Evolutionary conservation across 2,329 filamentous ascomycete species (phyloP).

Genomic region (Berkeleyomyces rouxiae): DNA sequence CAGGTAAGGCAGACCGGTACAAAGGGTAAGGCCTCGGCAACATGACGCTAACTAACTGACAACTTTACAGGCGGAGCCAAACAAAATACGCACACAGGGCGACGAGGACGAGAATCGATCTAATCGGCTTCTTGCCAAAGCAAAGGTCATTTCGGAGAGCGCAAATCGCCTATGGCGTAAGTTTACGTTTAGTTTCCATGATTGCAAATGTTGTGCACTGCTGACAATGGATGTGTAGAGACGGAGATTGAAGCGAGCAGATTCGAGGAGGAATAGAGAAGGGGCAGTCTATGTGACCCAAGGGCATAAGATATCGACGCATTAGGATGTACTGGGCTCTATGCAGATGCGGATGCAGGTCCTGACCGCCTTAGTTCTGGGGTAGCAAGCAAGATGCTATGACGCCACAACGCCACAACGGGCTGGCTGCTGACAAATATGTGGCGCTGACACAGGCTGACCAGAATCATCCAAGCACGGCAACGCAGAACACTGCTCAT

Average conservation of each 20-base stretch:
- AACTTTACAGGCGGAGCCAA: constrained; percentile 43
- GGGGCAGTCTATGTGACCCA: background rate
- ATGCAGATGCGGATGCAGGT: too few species aligned
- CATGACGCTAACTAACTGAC: background rate
- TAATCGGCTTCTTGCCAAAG: constrained; percentile 48
- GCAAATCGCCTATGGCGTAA: constrained; percentile 54
- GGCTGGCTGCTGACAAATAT: too few species aligned
- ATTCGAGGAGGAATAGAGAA: background rate
- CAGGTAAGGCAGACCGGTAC: constrained; percentile 31
- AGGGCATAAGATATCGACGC: too few species aligned
- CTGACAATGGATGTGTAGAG: background rate
- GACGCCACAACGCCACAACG: too few species aligned
- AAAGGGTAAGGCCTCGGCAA: background rate
- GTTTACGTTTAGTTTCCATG: constrained; percentile 17
- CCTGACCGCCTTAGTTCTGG: too few species aligned
- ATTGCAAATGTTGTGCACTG: background rate
- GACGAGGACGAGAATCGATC: constrained; percentile 40
- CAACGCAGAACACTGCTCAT: background rate
- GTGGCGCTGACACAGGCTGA: too few species aligned
- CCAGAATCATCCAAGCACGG: background rate
- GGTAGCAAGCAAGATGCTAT: too few species aligned
- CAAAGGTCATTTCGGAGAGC: constrained; percentile 49
- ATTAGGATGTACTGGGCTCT: too few species aligned
- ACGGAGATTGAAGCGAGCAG: background rate
- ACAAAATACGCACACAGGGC: constrained; percentile 39